Evolutionary conservation across 306 rosid genomes (phyloP).

Genomic region (Urtica urens): DNA sequence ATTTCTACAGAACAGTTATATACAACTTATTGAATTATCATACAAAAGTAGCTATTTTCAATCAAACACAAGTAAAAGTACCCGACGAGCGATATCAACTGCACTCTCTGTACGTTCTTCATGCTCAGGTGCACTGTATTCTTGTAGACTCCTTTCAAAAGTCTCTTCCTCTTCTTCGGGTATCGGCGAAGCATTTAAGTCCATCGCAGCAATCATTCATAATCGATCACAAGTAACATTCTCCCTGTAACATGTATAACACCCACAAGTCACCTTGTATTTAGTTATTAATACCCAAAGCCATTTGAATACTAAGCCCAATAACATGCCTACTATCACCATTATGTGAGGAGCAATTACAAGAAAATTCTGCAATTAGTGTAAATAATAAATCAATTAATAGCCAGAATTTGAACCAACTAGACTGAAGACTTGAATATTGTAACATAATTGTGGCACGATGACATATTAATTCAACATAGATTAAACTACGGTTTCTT

Average conservation of each 20-base stretch:
- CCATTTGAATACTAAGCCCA: background rate
- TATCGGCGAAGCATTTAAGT: slow-evolving; percentile 90
- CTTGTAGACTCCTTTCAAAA: slow-evolving; percentile 49
- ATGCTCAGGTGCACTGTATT: slow-evolving; percentile 47
- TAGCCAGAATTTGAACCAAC: too few relatives aligned
- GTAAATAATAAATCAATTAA: too few relatives aligned
- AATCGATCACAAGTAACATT: slow-evolving; percentile 16
- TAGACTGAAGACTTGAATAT: too few relatives aligned
- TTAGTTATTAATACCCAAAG: background rate
- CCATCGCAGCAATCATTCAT: slow-evolving; percentile 90
- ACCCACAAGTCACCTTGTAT: background rate
- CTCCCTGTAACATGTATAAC: background rate
- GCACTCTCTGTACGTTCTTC: slow-evolving; percentile 71
- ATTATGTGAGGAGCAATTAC: too few relatives aligned
- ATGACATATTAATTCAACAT: too few relatives aligned
- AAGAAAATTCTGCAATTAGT: too few relatives aligned
- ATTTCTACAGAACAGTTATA: too few relatives aligned
- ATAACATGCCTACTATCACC: too few relatives aligned
- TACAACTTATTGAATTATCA: too few relatives aligned
- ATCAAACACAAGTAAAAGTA: slow-evolving; percentile 6
- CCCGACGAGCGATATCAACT: slow-evolving; percentile 88
- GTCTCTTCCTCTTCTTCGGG: slow-evolving; percentile 93
- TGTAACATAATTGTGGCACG: too few relatives aligned
- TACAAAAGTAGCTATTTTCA: too few relatives aligned
- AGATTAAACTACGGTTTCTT: too few relatives aligned